Base-by-base conservation (phyloP, 2,329 filamentous ascomycete genomes). In the Truncatella angustata region DNA sequence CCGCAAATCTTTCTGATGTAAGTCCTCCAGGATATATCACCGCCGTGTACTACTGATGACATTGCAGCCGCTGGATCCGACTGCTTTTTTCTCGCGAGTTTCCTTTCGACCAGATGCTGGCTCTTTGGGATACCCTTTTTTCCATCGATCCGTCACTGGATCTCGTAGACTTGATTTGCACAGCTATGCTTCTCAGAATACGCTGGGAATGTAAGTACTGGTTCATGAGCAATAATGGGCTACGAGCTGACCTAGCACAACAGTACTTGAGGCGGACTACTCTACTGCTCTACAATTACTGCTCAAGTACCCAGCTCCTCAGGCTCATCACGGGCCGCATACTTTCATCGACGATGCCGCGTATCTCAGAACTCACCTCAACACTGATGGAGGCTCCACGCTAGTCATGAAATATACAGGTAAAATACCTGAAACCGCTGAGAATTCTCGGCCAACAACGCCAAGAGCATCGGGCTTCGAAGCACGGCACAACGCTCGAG, bases 1-100 rank as follows among this genome's bases (percentile, higher is more conserved):
- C 94, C 94, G 1, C 94, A 99, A 63, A 93, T 99, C 47, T 99
- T 97, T 65, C 74, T 97, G 21, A 95, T 97, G 89, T 94, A 72
- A 68, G 78, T 67, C 11, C 11, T 6, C 23, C 21, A 16, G 24
- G 18, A 23, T 10, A 23, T 4, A 42, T 39, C 51, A 54, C 16
- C 62, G 49, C 9, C 16, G 3, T 9, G 35, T 12, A 16, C 23
- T 3, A 7, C 39, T 47, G 34, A 10, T 30, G 49, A 21, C 30
- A 24, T 34, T 34, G 7, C 34, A 92, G 89, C 57, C 91, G 94
- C 52, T 99, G 94, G 94, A 88, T 97, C 53, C 85, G 94, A 24
- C 81, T 99, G 1, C 73, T 99, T 0, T 97, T 97, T 64, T 92
- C 93, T 45, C 83, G 94, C 58, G 94, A 99, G 67, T 97, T 97